Conservation (phyloP, 2,329 filamentous ascomycete species). For the Lecanoromycetidae sp. region DNA sequence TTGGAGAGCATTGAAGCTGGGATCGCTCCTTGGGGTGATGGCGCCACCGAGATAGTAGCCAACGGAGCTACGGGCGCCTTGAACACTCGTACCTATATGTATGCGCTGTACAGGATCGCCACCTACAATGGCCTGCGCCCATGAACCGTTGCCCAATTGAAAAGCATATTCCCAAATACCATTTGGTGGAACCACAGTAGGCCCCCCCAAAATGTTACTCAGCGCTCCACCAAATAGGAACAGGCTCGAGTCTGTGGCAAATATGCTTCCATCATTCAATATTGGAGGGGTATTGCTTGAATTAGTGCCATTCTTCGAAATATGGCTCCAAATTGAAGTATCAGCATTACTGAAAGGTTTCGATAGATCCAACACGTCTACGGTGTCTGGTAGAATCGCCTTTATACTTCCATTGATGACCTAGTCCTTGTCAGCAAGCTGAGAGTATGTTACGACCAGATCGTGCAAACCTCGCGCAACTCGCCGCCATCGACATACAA, state of each 20-base stretch:
- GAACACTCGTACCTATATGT: conserved; percentile 1
- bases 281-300: neutral
- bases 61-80: neutral
- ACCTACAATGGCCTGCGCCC: neutral
- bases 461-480: neutral
- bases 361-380: conserved; percentile 8
- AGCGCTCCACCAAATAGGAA: conserved; percentile 12
- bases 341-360: conserved; percentile 11
- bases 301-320: conserved; percentile 7
- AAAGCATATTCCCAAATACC: conserved; percentile 9
- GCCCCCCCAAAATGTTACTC: neutral
- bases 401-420: conserved; percentile 1
- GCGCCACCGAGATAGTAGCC: conserved; percentile 10
- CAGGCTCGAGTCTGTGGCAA: conserved; percentile 6
- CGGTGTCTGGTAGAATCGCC: neutral
- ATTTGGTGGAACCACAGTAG: conserved; percentile 1
- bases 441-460: neutral
- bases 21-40: conserved; percentile 7
- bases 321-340: conserved; percentile 9
- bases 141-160: neutral
- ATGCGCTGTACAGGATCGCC: conserved; percentile 9
- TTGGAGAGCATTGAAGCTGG: neutral
- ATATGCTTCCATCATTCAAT: conserved; percentile 12
- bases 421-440: neutral
- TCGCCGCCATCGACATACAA: conserved; percentile 7